These are phyloP conservation scores for Fomitopsis schrenkii DNA, from an alignment of 1,284 basidiomycete species.

Conservation along the genomic window DNA sequence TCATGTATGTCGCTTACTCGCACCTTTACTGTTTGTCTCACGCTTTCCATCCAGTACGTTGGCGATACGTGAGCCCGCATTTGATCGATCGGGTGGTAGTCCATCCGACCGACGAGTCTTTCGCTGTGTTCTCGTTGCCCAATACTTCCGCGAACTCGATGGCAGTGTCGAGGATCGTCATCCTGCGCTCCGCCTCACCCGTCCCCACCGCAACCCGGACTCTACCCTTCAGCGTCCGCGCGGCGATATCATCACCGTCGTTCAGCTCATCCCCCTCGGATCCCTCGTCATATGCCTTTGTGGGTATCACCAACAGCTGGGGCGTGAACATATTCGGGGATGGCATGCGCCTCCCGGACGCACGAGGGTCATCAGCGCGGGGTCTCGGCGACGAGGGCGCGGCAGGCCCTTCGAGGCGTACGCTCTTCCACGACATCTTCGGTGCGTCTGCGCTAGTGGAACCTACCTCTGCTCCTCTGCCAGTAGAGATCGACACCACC, in stretches of 20 bases:
- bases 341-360: slow-evolving; percentile 35
- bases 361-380: slow-evolving; percentile 39
- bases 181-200: slow-evolving; percentile 47
- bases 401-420: slow-evolving; percentile 36
- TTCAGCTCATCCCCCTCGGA: slow-evolving; percentile 23
- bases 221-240: slow-evolving; percentile 60
- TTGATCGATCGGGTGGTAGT: slow-evolving; percentile 43
- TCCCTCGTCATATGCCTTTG: slow-evolving; percentile 44
- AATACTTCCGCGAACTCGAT: slow-evolving; percentile 24
- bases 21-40: neutral
- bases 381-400: slow-evolving; percentile 33
- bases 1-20: slow-evolving; percentile 45
- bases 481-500: slow-evolving; percentile 14
- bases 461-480: slow-evolving; percentile 17
- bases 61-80: slow-evolving; percentile 43
- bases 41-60: slow-evolving; percentile 42
- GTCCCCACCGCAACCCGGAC: slow-evolving; percentile 37
- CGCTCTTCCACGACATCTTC: slow-evolving; percentile 84
- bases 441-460: slow-evolving; percentile 60
- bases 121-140: slow-evolving; percentile 50
- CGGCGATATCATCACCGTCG: slow-evolving; percentile 43
- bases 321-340: slow-evolving; percentile 64
- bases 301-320: slow-evolving; percentile 66
- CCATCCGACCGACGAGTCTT: slow-evolving; percentile 53
- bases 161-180: slow-evolving; percentile 37